These are phyloP conservation scores for Kodamaea derodonti DNA, from an alignment of 1,139 yeast species.

Conservation along the genomic window DNA sequence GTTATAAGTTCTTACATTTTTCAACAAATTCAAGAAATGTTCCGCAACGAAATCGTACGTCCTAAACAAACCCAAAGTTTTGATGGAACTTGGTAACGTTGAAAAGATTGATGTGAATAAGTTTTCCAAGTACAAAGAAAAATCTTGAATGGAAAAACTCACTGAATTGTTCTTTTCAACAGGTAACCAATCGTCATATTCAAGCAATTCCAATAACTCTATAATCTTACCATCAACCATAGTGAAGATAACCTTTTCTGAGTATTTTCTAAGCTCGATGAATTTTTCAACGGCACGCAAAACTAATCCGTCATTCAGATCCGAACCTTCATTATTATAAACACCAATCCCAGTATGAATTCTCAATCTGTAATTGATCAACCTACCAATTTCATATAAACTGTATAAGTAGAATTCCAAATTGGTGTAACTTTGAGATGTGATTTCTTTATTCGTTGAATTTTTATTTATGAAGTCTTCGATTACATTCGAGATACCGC, in stretches of 20 bases:
- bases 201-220: constrained; percentile 80
- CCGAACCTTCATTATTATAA: constrained; percentile 24
- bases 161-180: constrained; percentile 53
- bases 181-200: constrained; percentile 74
- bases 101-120: constrained; percentile 85
- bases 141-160: constrained; percentile 72
- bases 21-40: constrained; percentile 59
- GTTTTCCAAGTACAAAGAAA: constrained; percentile 83
- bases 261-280: constrained; percentile 59
- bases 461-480: constrained; percentile 54
- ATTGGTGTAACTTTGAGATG: constrained; percentile 85
- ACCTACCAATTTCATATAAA: constrained; percentile 51
- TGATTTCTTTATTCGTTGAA: constrained; percentile 79
- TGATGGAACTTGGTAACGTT: constrained; percentile 73
- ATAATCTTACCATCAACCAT: constrained; percentile 76
- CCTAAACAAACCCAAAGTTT: constrained; percentile 75
- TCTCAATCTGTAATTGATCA: constrained; percentile 38
- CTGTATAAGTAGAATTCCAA: constrained; percentile 77
- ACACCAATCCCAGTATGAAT: constrained; percentile 55
- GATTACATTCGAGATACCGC: constrained; percentile 68
- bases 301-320: constrained; percentile 32
- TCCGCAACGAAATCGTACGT: constrained; percentile 84
- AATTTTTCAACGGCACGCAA: constrained; percentile 48
- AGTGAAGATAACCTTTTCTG: constrained; percentile 78
- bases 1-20: constrained; percentile 41